Conservation (phyloP, 768 basidiomycete species). For the Lentinula detonsa region DNA sequence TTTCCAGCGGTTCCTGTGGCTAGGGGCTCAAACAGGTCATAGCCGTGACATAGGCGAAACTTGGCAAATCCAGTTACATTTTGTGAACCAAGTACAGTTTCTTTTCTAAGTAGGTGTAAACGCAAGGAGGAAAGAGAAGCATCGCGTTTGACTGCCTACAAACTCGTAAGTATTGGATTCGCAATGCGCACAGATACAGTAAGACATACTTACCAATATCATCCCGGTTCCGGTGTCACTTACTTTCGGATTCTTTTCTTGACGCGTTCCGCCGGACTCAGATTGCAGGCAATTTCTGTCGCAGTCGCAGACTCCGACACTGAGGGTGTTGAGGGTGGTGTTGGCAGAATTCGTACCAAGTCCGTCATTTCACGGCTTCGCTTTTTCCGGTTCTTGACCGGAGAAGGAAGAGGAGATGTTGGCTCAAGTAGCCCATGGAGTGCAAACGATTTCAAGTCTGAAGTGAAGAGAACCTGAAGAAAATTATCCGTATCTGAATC, state of each 20-base stretch:
- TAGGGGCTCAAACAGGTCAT: background rate
- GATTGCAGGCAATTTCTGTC: background rate
- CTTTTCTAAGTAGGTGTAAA: background rate
- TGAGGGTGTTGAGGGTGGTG: background rate
- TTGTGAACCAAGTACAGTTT: background rate
- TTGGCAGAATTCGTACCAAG: background rate
- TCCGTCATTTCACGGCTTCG: background rate
- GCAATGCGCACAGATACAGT: background rate
- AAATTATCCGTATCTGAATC: background rate
- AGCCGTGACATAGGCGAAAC: background rate
- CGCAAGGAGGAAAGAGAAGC: background rate
- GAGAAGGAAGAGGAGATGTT: background rate
- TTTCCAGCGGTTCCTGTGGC: background rate
- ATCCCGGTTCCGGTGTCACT: background rate
- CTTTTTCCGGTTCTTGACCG: conserved; percentile 1
- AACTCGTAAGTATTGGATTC: background rate
- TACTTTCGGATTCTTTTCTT: conserved; percentile 1
- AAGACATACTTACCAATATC: background rate
- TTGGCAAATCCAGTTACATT: background rate
- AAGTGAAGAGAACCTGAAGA: conserved; percentile 66
- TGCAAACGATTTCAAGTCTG: conserved; percentile 66
- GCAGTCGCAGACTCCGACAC: background rate
- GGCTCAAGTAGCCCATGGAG: conserved; percentile 41
- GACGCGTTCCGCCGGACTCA: background rate
- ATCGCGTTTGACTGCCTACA: background rate